A percentile compares a stretch with the other conserved stretches of the same genome.
These are phyloP conservation scores for Stenogyne calaminthoides DNA, from an alignment of 305 asterid genomes.

Conservation along the genomic window DNA sequence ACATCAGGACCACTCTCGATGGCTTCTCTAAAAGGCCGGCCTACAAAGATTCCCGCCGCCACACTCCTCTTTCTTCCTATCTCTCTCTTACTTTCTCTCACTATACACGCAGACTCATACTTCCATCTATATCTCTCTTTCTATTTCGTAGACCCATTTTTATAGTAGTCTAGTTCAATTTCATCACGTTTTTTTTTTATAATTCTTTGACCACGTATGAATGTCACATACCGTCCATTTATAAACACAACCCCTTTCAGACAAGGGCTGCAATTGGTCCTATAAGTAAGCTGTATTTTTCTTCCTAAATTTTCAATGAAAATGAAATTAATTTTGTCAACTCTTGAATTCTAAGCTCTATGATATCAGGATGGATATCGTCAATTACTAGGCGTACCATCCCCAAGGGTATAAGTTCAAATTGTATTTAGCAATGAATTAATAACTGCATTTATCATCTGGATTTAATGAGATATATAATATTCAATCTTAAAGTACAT, in stretches of 20 bases:
- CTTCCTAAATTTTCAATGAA: slow-evolving; percentile 26
- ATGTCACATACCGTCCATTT: slow-evolving; percentile 26
- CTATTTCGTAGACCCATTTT: not conserved
- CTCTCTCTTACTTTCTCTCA: slow-evolving; percentile 33
- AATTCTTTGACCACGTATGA: slow-evolving; percentile 9
- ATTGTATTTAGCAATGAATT: no score
- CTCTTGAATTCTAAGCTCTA: slow-evolving; percentile 10
- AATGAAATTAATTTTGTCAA: slow-evolving; percentile 30
- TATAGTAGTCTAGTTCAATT: slow-evolving; percentile 12
- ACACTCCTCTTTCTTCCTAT: slow-evolving; percentile 15
- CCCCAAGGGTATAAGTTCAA: no score
- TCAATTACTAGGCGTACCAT: slow-evolving; percentile 12
- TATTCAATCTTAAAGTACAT: not conserved
- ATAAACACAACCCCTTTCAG: not conserved
- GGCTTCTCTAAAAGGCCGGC: slow-evolving; percentile 41
- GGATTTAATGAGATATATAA: not conserved
- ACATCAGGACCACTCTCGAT: slow-evolving; percentile 40
- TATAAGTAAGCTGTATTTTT: not conserved
- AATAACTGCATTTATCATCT: not conserved
- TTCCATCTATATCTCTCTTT: not conserved
- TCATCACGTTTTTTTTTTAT: slow-evolving; percentile 36
- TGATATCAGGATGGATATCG: not conserved
- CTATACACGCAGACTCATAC: not conserved
- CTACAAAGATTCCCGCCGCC: slow-evolving; percentile 52
- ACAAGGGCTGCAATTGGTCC: slow-evolving; percentile 29